These are phyloP conservation scores for Fragilariopsis cylindrus DNA, from an alignment of 108 stramenopile genomes.

Conservation along the genomic window DNA sequence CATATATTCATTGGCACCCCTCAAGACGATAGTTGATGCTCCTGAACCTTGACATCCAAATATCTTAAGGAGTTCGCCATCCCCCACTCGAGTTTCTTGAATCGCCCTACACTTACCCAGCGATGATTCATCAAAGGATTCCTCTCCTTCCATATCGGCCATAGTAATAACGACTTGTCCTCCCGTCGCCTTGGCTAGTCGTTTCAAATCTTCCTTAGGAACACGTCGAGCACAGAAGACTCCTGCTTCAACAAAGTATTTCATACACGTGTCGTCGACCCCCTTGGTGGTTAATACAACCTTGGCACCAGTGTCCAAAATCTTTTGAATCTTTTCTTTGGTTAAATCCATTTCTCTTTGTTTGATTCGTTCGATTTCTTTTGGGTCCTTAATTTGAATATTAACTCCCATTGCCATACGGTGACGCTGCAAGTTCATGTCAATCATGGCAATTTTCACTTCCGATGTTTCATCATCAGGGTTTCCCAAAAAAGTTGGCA, in stretches of 20 bases:
- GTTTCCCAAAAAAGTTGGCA: slow-evolving; percentile 89
- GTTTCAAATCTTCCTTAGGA: slow-evolving; percentile 95
- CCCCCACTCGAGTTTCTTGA: slow-evolving; percentile 94
- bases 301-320: slow-evolving; percentile 94
- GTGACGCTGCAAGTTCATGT: slow-evolving; percentile 99
- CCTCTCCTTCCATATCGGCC: slow-evolving; percentile 99
- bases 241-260: slow-evolving; percentile 99
- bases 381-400: slow-evolving; percentile 89
- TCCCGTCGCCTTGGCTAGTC: slow-evolving; percentile 98
- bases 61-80: slow-evolving; percentile 98
- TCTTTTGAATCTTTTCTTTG: slow-evolving; percentile 98
- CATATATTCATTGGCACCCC: slow-evolving; percentile 99
- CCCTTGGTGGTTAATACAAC: slow-evolving; percentile 99
- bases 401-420: slow-evolving; percentile 98
- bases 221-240: slow-evolving; percentile 93
- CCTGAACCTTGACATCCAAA: slow-evolving; percentile 85
- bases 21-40: slow-evolving; percentile 95
- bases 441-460: slow-evolving; percentile 96
- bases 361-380: slow-evolving; percentile 95
- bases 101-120: slow-evolving; percentile 92
- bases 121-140: slow-evolving; percentile 90
- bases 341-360: slow-evolving; percentile 99
- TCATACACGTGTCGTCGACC: slow-evolving; percentile 98
- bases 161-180: slow-evolving; percentile 93
- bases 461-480: slow-evolving; percentile 26